These are phyloP conservation scores for Eimeria praecox DNA, from an alignment of 169 alveolate species.

Conservation along the genomic window DNA sequence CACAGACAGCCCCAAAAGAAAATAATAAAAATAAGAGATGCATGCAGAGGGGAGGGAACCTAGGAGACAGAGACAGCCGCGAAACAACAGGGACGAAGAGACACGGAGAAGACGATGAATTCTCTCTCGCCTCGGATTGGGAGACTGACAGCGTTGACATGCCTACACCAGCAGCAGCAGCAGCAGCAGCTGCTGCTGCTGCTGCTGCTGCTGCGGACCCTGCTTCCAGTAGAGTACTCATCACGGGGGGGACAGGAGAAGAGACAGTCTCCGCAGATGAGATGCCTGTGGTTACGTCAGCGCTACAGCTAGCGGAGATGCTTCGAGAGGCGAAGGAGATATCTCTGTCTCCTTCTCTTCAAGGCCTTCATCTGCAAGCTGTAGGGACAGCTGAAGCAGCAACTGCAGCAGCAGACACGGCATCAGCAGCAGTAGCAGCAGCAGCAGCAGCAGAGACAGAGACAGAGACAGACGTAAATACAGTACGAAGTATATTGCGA, in stretches of 20 bases:
- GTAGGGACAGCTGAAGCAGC: constrained; percentile 5
- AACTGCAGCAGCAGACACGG: not conserved
- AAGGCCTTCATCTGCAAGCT: not conserved
- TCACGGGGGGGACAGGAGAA: not conserved
- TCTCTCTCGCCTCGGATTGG: constrained; percentile 39
- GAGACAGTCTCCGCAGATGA: not conserved
- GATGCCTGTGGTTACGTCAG: not conserved
- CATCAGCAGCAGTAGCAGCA: not conserved
- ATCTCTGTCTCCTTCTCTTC: not conserved
- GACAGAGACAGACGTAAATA: not conserved
- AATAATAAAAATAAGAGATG: not conserved
- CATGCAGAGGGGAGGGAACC: not conserved
- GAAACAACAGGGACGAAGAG: not conserved
- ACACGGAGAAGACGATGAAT: constrained; percentile 36
- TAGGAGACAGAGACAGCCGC: not conserved
- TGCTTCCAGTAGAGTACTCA: not conserved
- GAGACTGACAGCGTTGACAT: constrained; percentile 4
- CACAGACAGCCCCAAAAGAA: not conserved
- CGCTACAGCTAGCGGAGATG: not conserved
- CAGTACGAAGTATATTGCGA: not conserved
- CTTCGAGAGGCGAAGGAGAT: not conserved
- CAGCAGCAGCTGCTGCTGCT: not conserved
- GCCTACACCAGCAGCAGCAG: constrained; percentile 4
- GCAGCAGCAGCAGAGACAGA: not conserved
- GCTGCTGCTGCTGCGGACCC: constrained; percentile 8